Evolutionary conservation across 441 rosid genomes (phyloP), one percentile per base, ranked within the genome.

Genomic region (Metrosideros polymorpha): DNA sequence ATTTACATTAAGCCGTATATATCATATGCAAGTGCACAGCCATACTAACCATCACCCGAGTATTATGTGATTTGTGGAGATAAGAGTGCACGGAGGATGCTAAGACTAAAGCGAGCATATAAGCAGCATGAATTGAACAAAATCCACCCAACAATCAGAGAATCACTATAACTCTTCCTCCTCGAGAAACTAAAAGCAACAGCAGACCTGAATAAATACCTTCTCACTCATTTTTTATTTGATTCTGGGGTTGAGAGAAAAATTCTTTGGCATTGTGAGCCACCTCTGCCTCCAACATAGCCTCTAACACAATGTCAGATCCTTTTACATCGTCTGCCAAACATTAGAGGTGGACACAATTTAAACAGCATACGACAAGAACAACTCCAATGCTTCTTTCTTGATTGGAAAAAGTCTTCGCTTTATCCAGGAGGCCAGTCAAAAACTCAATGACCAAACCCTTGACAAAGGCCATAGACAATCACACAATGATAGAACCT

Each of bases 221-320:
- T 66, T 35, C 45, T 66, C 77, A 35, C 27, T 66, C 77, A 0
- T 1, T 5, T 66, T 66, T 66, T 84, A 90, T 89, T 86, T 92
- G 93, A 89, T 93, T 92, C 57, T 93, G 91, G 39, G 95, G 95
- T 88, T 89, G 93, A 66, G 95, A 90, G 71, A 95, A 96, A 89
- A 93, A 95, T 55, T 88, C 91, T 89, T 92, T 94, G 25, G 98
- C 98, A n/a, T 92, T 94, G 61, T 29, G 89, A 35, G 95, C 97
- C 76, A 93, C 97, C 89, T 96, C 98, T 9, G 98, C 95, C 91
- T 96, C 98, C 86, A 95, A 84, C 83, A 95, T 88, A 25, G 98
- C 97, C 89, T 94, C 97, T 88, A 96, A 49, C 90, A 95, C 89
- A 79, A 95, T 86, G 85, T 94, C 97, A 54, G 98, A 93, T 89